Percentiles rank a stretch among this genome's conserved stretches.
phyloP scores from a whole-genome alignment of 306 rosid genomes.

The Nissolia schottii region DNA sequence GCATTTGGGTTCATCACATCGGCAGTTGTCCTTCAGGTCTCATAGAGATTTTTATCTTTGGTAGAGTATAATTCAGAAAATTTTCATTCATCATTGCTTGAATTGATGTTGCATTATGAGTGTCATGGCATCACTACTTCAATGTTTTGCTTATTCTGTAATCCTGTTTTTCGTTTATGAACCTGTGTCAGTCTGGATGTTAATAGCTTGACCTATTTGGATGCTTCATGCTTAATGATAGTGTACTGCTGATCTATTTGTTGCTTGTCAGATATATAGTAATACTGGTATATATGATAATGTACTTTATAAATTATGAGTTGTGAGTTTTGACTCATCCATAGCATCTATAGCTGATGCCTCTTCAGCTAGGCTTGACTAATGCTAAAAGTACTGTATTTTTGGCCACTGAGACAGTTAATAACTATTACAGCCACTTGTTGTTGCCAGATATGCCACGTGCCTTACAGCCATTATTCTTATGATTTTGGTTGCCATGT shows the following conservation, averaged over 20 bases:
- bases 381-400: neutral
- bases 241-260: neutral
- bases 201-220: neutral
- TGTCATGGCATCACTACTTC: neutral
- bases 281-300: neutral
- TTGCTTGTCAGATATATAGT: neutral
- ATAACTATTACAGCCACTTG: neutral
- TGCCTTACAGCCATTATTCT: neutral
- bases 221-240: neutral
- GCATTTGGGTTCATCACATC: slow-evolving; percentile 98
- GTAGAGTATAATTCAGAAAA: neutral
- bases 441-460: neutral
- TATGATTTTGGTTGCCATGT: neutral
- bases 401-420: neutral
- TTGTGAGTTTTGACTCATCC: neutral
- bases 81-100: slow-evolving; percentile 1
- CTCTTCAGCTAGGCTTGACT: neutral
- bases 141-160: neutral
- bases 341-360: neutral
- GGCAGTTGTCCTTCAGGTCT: slow-evolving; percentile 84
- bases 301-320: neutral
- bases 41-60: neutral
- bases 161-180: neutral
- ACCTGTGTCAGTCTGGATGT: slow-evolving; percentile 1
- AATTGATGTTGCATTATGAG: neutral